These are phyloP conservation scores for Lentinula aciculospora DNA, from an alignment of 768 basidiomycete genomes.

Conservation along the genomic window DNA sequence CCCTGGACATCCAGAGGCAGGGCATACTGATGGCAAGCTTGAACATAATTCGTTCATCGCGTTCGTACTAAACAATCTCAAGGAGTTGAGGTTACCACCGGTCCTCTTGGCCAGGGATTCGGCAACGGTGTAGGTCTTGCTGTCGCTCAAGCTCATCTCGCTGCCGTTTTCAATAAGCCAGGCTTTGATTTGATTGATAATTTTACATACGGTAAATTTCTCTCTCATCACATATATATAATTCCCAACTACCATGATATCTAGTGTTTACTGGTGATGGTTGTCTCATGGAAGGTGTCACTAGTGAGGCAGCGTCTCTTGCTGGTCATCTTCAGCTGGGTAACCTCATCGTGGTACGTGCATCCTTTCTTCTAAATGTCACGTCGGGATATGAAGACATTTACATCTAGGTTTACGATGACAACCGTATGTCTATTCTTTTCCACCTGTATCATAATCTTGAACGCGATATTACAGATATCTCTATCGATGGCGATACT, in stretches of 20 bases:
- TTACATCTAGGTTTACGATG: constrained; percentile 73
- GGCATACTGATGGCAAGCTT: constrained; percentile 42
- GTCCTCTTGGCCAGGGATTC: constrained; percentile 93
- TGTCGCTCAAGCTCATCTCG: constrained; percentile 88
- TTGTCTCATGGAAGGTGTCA: constrained; percentile 95
- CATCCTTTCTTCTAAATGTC: neutral
- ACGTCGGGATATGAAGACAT: constrained; percentile 8
- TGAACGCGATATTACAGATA: constrained; percentile 45
- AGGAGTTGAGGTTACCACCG: constrained; percentile 90
- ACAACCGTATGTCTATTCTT: constrained; percentile 61
- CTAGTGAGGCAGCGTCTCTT: constrained; percentile 87
- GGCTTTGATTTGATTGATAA: constrained; percentile 79
- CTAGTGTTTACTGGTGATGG: constrained; percentile 90
- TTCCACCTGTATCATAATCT: constrained; percentile 6
- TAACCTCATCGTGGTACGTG: constrained; percentile 82
- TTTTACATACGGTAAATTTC: constrained; percentile 71
- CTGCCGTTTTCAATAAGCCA: constrained; percentile 85
- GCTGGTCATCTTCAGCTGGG: constrained; percentile 93
- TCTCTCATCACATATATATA: neutral
- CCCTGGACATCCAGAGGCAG: constrained; percentile 86
- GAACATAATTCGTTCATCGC: neutral
- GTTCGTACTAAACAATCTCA: neutral
- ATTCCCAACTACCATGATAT: constrained; percentile 8
- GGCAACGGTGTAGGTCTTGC: constrained; percentile 92
- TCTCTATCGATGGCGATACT: constrained; percentile 95